Base-by-base conservation (phyloP, 345 rosid genomes). In the Sisymbrium altissimum region DNA sequence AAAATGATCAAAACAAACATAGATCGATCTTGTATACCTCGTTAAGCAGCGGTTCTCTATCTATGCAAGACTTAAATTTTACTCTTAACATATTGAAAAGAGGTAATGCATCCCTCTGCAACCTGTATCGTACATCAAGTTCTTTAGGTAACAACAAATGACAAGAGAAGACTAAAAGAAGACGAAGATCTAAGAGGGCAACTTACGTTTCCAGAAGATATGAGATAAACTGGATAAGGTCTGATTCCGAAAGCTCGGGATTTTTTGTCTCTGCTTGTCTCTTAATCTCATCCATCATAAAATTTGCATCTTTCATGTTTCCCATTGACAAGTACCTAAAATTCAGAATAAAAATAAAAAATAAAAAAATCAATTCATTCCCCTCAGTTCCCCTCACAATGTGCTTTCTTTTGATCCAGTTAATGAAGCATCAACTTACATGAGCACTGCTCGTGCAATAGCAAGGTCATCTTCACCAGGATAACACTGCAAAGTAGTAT, bases 401-500 rank as follows among this genome's bases (percentile, higher is more conserved):
- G 17, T 19, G 56, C 13, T 36, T 5, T 44, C 35, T 43, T 25
- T 35, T 7, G 55, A 67, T 41, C 23, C 56, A 40, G 57, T 41
- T 59, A n/a, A 33, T 9, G 52, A 65, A 48, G 62, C 35, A 55
- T 57, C 61, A 33, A 55, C 91, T 80, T 78, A 96, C 98, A 89
- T 78, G 71, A 96, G 83, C 68, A 86, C 71, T 64, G 90, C 97
- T 62, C 93, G 80, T 75, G 94, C 91, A 78, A 95, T 83, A 19
- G 96, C 99, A 46, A 90, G 75, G 83, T 95, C 99, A 76, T 92
- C 99, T 89, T 95, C 99, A 32, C 97, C 93, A 1, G 99, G 99
- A 86, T 90, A 95, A 79, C 99, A 92, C 99, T 95, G 94, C 80
- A 79, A n/a, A 50, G 54, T 75, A 50, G 69, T 17, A 59, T 30